Evolutionary conservation across 2,329 filamentous ascomycete genomes (phyloP).

Genomic region (Cladophialophora bantiana): DNA sequence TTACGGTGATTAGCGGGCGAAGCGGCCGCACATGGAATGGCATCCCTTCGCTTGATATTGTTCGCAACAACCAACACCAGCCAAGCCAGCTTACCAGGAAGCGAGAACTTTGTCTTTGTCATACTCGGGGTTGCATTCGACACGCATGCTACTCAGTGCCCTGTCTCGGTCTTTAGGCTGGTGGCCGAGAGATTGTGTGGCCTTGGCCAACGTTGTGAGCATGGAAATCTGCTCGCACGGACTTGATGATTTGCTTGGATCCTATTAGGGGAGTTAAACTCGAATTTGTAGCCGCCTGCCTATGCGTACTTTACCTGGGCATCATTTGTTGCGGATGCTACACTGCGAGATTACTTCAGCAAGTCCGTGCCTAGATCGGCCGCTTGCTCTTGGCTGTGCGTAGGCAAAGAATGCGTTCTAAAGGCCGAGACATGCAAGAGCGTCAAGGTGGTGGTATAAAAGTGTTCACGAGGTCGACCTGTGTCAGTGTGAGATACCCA

Average conservation of each 20-base stretch:
- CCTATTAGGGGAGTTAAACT: too few relatives aligned
- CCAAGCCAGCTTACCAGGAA: background rate
- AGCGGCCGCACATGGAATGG: slow-evolving; percentile 4
- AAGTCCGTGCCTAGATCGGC: background rate
- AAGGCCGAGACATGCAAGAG: background rate
- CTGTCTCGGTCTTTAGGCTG: background rate
- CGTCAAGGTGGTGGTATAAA: background rate
- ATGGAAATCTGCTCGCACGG: background rate
- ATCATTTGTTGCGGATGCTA: background rate
- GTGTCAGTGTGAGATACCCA: background rate
- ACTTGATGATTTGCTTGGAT: too few relatives aligned
- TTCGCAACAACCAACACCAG: background rate
- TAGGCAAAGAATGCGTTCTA: background rate
- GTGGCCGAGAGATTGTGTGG: background rate
- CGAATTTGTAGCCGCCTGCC: too few relatives aligned
- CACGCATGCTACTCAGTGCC: background rate
- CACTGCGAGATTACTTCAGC: background rate
- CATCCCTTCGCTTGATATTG: background rate
- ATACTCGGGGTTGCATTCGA: background rate
- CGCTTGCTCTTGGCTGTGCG: slow-evolving; percentile 1
- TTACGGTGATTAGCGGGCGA: background rate
- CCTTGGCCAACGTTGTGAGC: background rate
- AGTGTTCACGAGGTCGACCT: background rate
- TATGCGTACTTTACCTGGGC: background rate
- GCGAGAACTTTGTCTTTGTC: background rate